Evolutionary conservation across 2,329 filamentous ascomycete genomes (phyloP).

Genomic region (Trichophyton simii): DNA sequence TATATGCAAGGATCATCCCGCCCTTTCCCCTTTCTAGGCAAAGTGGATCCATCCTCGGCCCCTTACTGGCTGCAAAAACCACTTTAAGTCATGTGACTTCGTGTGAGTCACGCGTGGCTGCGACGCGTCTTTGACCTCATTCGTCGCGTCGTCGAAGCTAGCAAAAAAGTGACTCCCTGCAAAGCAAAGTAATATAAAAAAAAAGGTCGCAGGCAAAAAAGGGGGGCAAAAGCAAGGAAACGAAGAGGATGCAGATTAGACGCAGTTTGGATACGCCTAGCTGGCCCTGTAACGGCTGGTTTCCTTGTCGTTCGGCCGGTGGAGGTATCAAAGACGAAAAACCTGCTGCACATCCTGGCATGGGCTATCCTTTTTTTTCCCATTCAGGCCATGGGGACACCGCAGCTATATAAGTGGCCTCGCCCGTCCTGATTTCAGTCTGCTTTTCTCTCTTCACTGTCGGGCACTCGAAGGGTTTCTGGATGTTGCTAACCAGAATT

Average conservation of each 20-base stretch:
- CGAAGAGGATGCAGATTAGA: neutral
- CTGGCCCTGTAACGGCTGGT: neutral
- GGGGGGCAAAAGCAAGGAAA: neutral
- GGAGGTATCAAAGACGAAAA: neutral
- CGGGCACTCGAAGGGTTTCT: neutral
- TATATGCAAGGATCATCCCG: neutral
- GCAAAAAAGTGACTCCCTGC: neutral
- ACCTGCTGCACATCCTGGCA: neutral
- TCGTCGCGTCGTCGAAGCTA: conserved; percentile 6
- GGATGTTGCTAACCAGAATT: neutral
- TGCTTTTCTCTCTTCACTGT: neutral
- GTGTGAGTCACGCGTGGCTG: conserved; percentile 15
- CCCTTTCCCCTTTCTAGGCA: neutral
- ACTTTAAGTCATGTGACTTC: conserved; percentile 11
- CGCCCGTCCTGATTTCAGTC: neutral
- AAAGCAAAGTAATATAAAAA: neutral
- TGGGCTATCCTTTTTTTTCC: neutral
- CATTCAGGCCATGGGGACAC: neutral
- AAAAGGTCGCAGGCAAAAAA: neutral
- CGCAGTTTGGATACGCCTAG: neutral
- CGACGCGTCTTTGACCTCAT: conserved; percentile 12
- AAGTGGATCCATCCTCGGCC: neutral
- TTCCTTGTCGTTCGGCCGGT: neutral
- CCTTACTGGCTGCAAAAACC: neutral
- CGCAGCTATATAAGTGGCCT: neutral